Base-by-base conservation (phyloP, 345 rosid genomes). In the Psidium guajava region DNA sequence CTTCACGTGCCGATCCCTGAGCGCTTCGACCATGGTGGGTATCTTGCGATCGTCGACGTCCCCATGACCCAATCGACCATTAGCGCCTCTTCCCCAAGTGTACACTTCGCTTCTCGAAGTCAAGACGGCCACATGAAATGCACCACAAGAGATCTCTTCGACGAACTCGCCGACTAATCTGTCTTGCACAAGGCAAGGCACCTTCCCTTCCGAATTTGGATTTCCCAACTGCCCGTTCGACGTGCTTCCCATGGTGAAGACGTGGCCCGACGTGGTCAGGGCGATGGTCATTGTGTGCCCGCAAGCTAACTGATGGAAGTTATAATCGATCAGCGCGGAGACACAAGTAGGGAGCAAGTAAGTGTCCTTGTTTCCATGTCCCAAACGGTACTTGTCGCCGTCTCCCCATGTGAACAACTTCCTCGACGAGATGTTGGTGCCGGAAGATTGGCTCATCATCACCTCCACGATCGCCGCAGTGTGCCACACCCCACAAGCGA, bases 391-490 rank as follows among this genome's bases (percentile, higher is more conserved):
- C 89, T 95, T 93, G 75, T 95, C 98, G 52, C 99, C 99, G 86
- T 95, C 98, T 27, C 99, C 99, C 99, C 99, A 97, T 22, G 98
- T 94, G 89, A 97, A 97, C 89, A 97, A 88, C 88, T 97, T 97
- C 86, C 91, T 92, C 0, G 98, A 92, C 49, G 93, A 87, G 57
- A 86, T 50, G 84, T 81, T 92, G 32, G 90, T 55, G 77, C 98
- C 95, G 3, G 92, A 69, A 20, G 80, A 40, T 49, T 95, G 99
- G 75, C 87, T 86, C 87, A 88, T 90, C 88, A 88, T 90, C 49
- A 95, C 95, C 88, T 97, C 98, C n/a, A 97, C 98, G 47, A 97
- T 96, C 44, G 99, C 98, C 54, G 96, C 98, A 4, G 99, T 96
- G 85, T 97, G 99, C 98, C 99, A 97, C 69, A 96, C 92, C 6